Conservation (phyloP, 2,329 filamentous ascomycete species). For the Aspergillus eucalypticola region DNA sequence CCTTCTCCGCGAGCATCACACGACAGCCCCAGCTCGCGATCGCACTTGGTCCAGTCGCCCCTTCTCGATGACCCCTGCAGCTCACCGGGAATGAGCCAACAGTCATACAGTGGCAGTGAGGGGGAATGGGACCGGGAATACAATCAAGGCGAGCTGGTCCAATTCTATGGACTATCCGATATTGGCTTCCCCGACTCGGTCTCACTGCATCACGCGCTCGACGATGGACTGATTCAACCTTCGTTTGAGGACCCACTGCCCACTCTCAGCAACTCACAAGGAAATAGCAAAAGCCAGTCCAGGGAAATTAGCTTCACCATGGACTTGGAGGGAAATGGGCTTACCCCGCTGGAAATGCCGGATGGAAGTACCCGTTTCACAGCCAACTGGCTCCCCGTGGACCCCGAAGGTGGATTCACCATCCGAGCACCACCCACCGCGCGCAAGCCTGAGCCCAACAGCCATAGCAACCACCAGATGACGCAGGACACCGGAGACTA, state of each 20-base stretch:
- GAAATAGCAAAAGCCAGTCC: background rate
- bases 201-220: conserved; percentile 2
- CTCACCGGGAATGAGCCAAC: conserved; percentile 25
- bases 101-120: conserved; percentile 24
- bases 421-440: conserved; percentile 20
- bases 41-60: conserved; percentile 2
- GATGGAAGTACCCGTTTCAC: conserved; percentile 34
- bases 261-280: background rate
- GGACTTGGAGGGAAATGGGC: conserved; percentile 16
- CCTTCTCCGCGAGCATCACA: conserved; percentile 18
- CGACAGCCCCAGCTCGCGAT: conserved; percentile 11
- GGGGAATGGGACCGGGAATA: conserved; percentile 21
- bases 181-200: background rate
- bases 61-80: conserved; percentile 22
- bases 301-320: background rate
- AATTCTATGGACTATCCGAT: conserved; percentile 16
- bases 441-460: background rate
- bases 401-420: conserved; percentile 31
- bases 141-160: conserved; percentile 15
- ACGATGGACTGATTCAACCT: background rate
- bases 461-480: background rate
- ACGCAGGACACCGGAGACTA: background rate
- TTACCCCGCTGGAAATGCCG: conserved; percentile 35
- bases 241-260: background rate
- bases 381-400: conserved; percentile 35